Evolutionary conservation across 345 rosid species (phyloP).

Genomic region (Laguncularia racemosa): DNA sequence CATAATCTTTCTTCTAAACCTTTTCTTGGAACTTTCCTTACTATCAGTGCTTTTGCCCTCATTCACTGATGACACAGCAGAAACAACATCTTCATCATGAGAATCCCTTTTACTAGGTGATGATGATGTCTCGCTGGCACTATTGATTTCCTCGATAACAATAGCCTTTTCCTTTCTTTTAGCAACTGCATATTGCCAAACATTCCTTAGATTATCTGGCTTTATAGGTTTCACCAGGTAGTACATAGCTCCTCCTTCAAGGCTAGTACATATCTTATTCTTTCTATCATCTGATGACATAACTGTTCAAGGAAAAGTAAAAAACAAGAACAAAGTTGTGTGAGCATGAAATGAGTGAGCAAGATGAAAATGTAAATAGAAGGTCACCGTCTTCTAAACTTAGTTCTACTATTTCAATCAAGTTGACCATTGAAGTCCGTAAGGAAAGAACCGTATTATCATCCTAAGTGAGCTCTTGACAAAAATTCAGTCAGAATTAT

Average conservation of each 20-base stretch:
- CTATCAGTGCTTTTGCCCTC: slow-evolving; percentile 1
- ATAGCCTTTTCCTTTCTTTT: slow-evolving; percentile 28
- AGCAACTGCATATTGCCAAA: slow-evolving; percentile 45
- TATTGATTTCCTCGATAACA: neutral
- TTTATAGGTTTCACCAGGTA: slow-evolving; percentile 56
- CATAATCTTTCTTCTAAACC: slow-evolving; percentile 4
- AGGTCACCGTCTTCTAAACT: too few species aligned
- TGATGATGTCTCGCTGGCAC: neutral
- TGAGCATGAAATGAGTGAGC: neutral
- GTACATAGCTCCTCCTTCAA: slow-evolving; percentile 51
- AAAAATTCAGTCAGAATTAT: too few species aligned
- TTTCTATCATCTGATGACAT: slow-evolving; percentile 59
- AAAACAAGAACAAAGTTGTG: neutral
- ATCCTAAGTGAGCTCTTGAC: too few species aligned
- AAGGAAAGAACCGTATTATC: too few species aligned
- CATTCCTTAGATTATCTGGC: slow-evolving; percentile 32
- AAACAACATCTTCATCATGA: slow-evolving; percentile 2
- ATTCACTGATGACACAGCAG: slow-evolving; percentile 8
- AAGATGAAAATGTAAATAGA: too few species aligned
- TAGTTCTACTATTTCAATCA: too few species aligned
- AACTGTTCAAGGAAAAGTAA: slow-evolving; percentile 21
- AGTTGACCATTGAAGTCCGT: too few species aligned
- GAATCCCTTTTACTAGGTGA: neutral
- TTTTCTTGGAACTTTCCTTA: neutral
- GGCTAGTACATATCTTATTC: slow-evolving; percentile 26